Evolutionary conservation across 1,284 basidiomycete species (phyloP), one percentile per base, ranked within the genome.

Genomic region (Microbotryomycetes sp.): DNA sequence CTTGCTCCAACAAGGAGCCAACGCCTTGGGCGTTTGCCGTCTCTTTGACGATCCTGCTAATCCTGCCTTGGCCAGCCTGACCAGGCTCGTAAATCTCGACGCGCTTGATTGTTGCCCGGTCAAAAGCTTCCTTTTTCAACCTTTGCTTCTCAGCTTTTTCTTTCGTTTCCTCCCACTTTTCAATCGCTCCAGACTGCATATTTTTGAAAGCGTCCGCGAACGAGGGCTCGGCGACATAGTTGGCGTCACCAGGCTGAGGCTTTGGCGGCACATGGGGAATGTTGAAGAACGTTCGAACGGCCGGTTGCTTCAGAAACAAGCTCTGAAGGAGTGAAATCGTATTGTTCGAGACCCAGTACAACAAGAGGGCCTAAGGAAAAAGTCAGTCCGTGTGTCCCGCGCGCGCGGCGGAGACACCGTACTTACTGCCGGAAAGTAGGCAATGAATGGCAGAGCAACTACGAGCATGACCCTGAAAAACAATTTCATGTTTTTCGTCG

Each of bases 401-500:
- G 16, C 18, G 18, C 35, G 6, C 45, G 50, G 21, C 24, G 13
- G 57, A 24, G 21, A 29, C 27, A 18, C 15, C 23, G 54, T 24
- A 60, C 52, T 57, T 56, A 65, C 66, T 21, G 67, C 68, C 1
- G 68, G 66, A 58, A 79, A 75, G 50, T 72, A 70, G 23, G 75
- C 73, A 50, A 91, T 83, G 71, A 91, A 78, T 64, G 78, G 82
- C 30, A 89, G 75, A 29, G 82, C 79, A 24, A 79, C 67, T 41
- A 88, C 69, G 13, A 85, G 82, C 23, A 86, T 70, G 11, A 85
- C 72, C 3, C 87, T 81, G 72, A 94, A 80, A 53, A 79, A 75
- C 72, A 91, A 90, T 79, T 87, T 83, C 57, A 87, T 75, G 74
- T 89, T 87, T 24, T 80, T 82, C 73, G 83, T 81, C 30, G 78